phyloP scores from a whole-genome alignment of 2,329 filamentous ascomycete genomes.

The Pestalotiopsis sp. region DNA sequence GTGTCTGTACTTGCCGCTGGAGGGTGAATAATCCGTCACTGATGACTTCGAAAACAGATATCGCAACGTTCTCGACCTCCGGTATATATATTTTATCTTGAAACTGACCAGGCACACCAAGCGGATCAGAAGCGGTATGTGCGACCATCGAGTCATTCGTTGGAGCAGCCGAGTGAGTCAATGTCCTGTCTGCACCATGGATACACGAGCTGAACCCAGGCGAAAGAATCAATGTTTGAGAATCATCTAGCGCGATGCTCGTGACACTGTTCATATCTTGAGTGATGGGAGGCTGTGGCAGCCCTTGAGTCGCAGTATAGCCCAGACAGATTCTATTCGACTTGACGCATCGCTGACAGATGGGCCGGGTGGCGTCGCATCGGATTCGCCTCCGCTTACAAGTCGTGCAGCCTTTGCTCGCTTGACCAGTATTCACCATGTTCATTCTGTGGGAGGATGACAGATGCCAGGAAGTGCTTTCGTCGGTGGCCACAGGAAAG shows the following conservation, averaged over 20 bases:
- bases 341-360: not conserved
- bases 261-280: not conserved
- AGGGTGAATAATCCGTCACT: not conserved
- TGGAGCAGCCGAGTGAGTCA: not conserved
- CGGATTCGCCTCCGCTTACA: not conserved
- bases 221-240: not conserved
- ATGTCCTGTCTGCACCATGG: not conserved
- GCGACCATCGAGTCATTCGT: not conserved
- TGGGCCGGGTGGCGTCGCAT: not conserved
- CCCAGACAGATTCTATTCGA: not conserved
- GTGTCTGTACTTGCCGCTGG: not conserved
- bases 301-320: not conserved
- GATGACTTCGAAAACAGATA: not conserved
- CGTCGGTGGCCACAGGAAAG: not conserved
- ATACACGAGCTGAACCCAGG: not conserved
- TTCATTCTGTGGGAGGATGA: no score
- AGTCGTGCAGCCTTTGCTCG: not conserved
- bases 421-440: constrained; percentile 1
- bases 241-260: not conserved
- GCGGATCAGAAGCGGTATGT: not conserved
- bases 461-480: no score
- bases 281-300: no score
- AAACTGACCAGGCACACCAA: not conserved
- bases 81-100: not conserved
- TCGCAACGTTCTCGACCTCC: not conserved